A percentile compares a stretch with the other conserved stretches of the same genome.
These are phyloP conservation scores for Tolypocladium nubicola DNA, from an alignment of 2,329 filamentous ascomycete genomes.

Conservation along the genomic window DNA sequence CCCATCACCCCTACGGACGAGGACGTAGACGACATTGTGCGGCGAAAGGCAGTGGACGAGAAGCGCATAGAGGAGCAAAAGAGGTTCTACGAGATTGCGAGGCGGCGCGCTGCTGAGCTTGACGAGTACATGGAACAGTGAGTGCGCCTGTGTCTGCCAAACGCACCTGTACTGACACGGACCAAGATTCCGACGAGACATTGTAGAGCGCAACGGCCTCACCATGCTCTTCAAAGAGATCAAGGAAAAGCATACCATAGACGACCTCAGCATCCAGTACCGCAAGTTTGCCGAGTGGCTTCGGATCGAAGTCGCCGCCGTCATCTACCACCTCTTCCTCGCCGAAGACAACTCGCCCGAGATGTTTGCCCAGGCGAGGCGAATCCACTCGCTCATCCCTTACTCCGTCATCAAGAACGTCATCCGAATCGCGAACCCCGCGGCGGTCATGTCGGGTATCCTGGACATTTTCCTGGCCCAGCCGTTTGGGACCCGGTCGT, in stretches of 20 bases:
- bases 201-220: conserved; percentile 66
- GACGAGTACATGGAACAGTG: conserved; percentile 97
- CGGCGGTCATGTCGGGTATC: conserved; percentile 91
- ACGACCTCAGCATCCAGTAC: conserved; percentile 86
- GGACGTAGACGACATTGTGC: conserved; percentile 70
- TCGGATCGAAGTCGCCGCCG: conserved; percentile 91
- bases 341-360: conserved; percentile 98
- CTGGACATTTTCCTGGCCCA: conserved; percentile 93
- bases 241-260: conserved; percentile 76
- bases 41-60: conserved; percentile 73
- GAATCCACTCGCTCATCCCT: conserved; percentile 88
- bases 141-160: conserved; percentile 15
- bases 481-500: conserved; percentile 78
- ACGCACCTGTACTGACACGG: conserved; percentile 8
- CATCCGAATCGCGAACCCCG: conserved; percentile 91
- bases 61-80: conserved; percentile 86
- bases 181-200: conserved; percentile 51
- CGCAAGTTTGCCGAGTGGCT: conserved; percentile 98
- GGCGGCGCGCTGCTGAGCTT: conserved; percentile 79
- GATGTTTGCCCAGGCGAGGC: conserved; percentile 84
- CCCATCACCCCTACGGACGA: conserved; percentile 68
- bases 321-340: conserved; percentile 92
- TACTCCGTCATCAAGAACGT: conserved; percentile 94
- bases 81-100: conserved; percentile 89
- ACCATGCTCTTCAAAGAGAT: conserved; percentile 92